phyloP scores from a whole-genome alignment of 495 filamentous ascomycete genomes.

The Annulohypoxylon nitens region DNA sequence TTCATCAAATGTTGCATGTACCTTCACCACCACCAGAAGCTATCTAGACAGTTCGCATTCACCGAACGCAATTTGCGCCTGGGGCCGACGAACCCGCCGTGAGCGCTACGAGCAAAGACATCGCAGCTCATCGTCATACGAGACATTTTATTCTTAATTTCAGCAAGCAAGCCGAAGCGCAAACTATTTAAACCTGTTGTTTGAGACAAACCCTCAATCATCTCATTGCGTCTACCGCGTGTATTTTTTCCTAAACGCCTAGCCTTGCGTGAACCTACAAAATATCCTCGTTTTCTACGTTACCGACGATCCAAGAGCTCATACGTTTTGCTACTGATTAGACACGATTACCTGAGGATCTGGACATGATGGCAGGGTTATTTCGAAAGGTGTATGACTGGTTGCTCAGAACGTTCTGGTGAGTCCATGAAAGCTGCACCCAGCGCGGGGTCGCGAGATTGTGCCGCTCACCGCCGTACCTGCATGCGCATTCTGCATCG shows the following conservation, averaged over 20 bases:
- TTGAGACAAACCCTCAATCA: slow-evolving; percentile 51
- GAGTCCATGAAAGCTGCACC: slow-evolving; percentile 61
- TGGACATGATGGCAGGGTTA: slow-evolving; percentile 78
- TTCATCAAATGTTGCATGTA: slow-evolving; percentile 52
- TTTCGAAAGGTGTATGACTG: slow-evolving; percentile 98
- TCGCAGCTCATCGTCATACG: slow-evolving; percentile 57
- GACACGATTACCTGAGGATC: slow-evolving; percentile 28
- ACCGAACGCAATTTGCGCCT: slow-evolving; percentile 52
- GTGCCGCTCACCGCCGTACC: slow-evolving; percentile 44
- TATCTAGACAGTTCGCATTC: slow-evolving; percentile 48
- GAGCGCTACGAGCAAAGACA: slow-evolving; percentile 51
- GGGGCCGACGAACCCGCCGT: slow-evolving; percentile 46
- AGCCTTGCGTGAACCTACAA: slow-evolving; percentile 46
- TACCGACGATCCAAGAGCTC: slow-evolving; percentile 29
- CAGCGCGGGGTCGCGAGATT: slow-evolving; percentile 36
- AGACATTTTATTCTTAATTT: slow-evolving; percentile 63
- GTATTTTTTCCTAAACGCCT: slow-evolving; percentile 45
- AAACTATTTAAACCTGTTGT: slow-evolving; percentile 53
- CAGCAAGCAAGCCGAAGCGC: slow-evolving; percentile 54
- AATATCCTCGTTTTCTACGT: slow-evolving; percentile 35
- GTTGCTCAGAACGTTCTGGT: slow-evolving; percentile 98
- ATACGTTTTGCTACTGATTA: slow-evolving; percentile 27
- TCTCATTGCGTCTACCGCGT: slow-evolving; percentile 40
- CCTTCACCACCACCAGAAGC: slow-evolving; percentile 52
- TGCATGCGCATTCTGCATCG: slow-evolving; percentile 44